Evolutionary conservation across 495 filamentous ascomycete genomes (phyloP).

Genomic region (Penicillium roqueforti): DNA sequence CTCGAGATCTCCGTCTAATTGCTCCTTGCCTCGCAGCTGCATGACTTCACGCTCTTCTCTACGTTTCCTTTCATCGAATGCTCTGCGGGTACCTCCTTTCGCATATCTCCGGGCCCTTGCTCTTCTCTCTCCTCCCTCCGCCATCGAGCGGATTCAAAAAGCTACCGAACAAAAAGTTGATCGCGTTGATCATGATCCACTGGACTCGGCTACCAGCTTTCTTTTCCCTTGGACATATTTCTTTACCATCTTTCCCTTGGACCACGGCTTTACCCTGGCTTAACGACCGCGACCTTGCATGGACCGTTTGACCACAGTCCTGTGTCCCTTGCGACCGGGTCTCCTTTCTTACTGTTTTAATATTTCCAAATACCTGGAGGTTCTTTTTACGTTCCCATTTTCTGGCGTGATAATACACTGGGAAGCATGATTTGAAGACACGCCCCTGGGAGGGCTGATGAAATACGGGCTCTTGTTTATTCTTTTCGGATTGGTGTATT

Average conservation of each 20-base stretch:
- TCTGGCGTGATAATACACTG: conserved; percentile 16
- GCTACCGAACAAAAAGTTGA: conserved; percentile 12
- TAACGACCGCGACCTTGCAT: conserved; percentile 11
- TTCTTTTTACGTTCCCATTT: conserved; percentile 11
- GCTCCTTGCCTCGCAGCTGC: conserved; percentile 14
- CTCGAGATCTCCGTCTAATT: conserved; percentile 1
- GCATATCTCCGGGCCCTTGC: conserved; percentile 1
- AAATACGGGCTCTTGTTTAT: not conserved
- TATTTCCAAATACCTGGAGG: conserved; percentile 24
- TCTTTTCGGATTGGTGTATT: conserved; percentile 13
- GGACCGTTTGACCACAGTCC: conserved; percentile 11
- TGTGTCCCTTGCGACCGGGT: not conserved
- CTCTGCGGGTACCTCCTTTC: not conserved
- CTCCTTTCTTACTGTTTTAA: conserved; percentile 24
- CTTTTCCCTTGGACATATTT: conserved; percentile 17
- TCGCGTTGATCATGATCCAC: conserved; percentile 10
- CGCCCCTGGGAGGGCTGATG: conserved; percentile 15
- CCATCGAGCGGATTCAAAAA: conserved; percentile 5
- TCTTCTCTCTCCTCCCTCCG: conserved; percentile 1
- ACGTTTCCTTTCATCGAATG: not conserved
- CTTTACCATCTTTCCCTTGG: conserved; percentile 3
- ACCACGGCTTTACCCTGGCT: not conserved
- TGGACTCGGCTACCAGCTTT: conserved; percentile 17
- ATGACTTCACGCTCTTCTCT: conserved; percentile 7
- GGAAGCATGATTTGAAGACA: conserved; percentile 17